Conservation (phyloP, 2,329 filamentous ascomycete species). For the Pseudogymnoascus sp. region DNA sequence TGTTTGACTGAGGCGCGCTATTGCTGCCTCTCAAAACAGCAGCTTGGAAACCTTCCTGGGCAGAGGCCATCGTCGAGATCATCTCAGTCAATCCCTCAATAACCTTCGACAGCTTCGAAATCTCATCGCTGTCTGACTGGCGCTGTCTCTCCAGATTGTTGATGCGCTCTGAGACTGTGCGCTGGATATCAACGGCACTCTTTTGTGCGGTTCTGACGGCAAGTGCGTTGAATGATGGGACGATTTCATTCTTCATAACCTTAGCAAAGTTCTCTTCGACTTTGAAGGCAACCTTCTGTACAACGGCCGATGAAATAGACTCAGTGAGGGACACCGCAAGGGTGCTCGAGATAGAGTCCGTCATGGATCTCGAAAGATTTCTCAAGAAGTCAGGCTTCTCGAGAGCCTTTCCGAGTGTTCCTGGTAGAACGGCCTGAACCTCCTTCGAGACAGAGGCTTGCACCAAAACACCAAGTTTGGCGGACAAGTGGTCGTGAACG, state of each 20-base stretch:
- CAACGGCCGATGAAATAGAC: slow-evolving; percentile 64
- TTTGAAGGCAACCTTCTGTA: slow-evolving; percentile 56
- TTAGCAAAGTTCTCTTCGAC: slow-evolving; percentile 63
- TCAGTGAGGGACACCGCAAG: slow-evolving; percentile 25
- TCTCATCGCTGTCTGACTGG: slow-evolving; percentile 46
- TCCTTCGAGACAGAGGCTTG: slow-evolving; percentile 47
- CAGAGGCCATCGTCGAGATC: slow-evolving; percentile 60
- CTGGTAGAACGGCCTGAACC: slow-evolving; percentile 62
- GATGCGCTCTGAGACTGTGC: slow-evolving; percentile 34
- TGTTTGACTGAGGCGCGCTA: slow-evolving; percentile 34
- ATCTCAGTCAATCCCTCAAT: slow-evolving; percentile 62
- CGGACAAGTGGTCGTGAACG: slow-evolving; percentile 60
- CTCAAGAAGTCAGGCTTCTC: slow-evolving; percentile 66
- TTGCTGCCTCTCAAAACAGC: slow-evolving; percentile 51
- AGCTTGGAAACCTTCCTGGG: slow-evolving; percentile 62
- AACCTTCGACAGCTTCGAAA: slow-evolving; percentile 63
- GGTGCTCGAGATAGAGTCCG: background rate
- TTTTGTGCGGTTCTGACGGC: slow-evolving; percentile 61
- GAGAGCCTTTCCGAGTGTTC: slow-evolving; percentile 58
- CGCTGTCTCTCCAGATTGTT: slow-evolving; percentile 19
- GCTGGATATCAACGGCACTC: slow-evolving; percentile 61
- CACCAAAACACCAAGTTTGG: slow-evolving; percentile 42
- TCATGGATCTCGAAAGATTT: slow-evolving; percentile 3
- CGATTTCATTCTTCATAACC: slow-evolving; percentile 55
- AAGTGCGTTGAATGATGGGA: slow-evolving; percentile 58